Base-by-base conservation (phyloP, 441 rosid genomes). In the Bocquillonia castaneifolia region DNA sequence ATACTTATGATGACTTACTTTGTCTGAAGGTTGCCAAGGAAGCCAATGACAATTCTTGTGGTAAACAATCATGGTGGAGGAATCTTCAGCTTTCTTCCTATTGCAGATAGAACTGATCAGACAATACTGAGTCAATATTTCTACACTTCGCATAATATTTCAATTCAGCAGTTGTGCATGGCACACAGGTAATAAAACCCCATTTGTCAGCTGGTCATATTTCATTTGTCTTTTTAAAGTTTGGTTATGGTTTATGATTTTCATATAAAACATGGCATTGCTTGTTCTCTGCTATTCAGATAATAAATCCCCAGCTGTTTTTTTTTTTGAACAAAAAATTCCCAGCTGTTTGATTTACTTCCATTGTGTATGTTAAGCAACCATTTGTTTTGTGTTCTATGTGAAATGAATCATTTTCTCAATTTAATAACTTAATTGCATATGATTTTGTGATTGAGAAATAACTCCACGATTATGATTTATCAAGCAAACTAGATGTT, bases 11-110 rank as follows among this genome's bases (percentile, higher is more conserved):
- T 39, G 53, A 64, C 73, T 40, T 59, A 12, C 57, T 63, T 71
- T 71, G 12, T 76, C 47, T 79, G 78, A 81, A 93, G 97, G 87
- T 75, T 70, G 71, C 63, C 76, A 26, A 82, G 96, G 79, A 87
- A 91, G 79, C 94, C 96, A 20, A 85, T 94, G 85, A 86, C 89
- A 20, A 77, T 91, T 72, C 69, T 94, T 52, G 96, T 86, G 85
- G 82, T 91, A 83, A 94, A 94, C 84, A 94, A 94, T 80, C 90
- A 79, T 59, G 99, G 99, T 55, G 99, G 99, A 75, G 99, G 91
- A 76, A 94, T 94, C 80, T 94, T 94, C 85, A 87, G 99, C 72
- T 81, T 91, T 73, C 99, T 94, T 78, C 97, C 99, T 22, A 78
- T 94, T 72, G 97, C 99, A 73, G 82, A 83, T 76, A 80, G 72